Conservation (phyloP, 225 moss, liverwort and hornwort genomes). For the Anthoceros angustus region DNA sequence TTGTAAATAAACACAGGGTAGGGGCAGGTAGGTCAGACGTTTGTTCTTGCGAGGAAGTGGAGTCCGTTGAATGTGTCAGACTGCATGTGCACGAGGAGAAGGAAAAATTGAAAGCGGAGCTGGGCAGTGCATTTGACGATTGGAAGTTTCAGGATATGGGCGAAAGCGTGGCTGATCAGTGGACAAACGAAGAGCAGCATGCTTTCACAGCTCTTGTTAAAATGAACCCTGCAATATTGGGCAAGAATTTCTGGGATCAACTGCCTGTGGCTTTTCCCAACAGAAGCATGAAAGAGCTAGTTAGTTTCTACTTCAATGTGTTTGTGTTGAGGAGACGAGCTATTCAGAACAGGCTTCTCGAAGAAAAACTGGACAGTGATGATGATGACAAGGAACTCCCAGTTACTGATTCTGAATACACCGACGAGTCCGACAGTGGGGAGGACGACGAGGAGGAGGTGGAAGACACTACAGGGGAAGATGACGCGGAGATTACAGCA, state of each 20-base stretch:
- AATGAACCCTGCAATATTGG: slow-evolving; percentile 37
- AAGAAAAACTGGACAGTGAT: slow-evolving; percentile 54
- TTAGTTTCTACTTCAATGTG: slow-evolving; percentile 83
- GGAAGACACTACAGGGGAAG: slow-evolving; percentile 26
- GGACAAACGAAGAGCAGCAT: slow-evolving; percentile 62
- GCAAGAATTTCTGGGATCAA: slow-evolving; percentile 57
- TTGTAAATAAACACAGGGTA: slow-evolving; percentile 14
- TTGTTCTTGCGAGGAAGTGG: slow-evolving; percentile 42
- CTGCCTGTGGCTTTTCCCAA: slow-evolving; percentile 49
- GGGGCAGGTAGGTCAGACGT: slow-evolving; percentile 30
- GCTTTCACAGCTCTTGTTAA: slow-evolving; percentile 36
- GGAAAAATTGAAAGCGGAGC: slow-evolving; percentile 25
- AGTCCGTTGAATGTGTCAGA: slow-evolving; percentile 55
- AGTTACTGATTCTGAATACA: slow-evolving; percentile 45
- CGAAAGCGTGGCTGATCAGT: slow-evolving; percentile 38
- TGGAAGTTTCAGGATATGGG: slow-evolving; percentile 82
- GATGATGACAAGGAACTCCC: slow-evolving; percentile 63
- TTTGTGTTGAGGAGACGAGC: slow-evolving; percentile 56
- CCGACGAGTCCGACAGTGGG: slow-evolving; percentile 34
- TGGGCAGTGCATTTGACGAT: slow-evolving; percentile 49
- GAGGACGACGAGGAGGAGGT: slow-evolving; percentile 26
- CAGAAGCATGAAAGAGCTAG: slow-evolving; percentile 44
- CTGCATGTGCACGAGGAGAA: slow-evolving; percentile 33
- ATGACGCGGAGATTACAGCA: slow-evolving; percentile 25
- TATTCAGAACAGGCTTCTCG: slow-evolving; percentile 60